A percentile compares a stretch with the other conserved stretches of the same genome.
Conservation (phyloP, 2,329 filamentous ascomycete genomes). For the Aspergillus neotritici region DNA sequence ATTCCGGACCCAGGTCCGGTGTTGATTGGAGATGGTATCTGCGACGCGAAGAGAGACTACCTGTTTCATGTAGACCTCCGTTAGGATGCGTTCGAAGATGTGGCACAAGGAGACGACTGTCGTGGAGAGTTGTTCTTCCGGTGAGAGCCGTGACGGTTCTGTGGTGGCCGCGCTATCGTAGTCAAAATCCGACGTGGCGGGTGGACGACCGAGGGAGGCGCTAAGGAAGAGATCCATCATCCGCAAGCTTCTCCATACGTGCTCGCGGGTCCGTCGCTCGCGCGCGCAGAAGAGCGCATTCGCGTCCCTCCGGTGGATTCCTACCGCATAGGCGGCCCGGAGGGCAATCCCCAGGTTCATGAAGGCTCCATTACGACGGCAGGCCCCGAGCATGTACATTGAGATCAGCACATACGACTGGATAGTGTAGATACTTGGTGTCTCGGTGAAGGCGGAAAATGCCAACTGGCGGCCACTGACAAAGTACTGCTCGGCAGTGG, state of each 20-base stretch:
- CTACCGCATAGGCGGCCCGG: slow-evolving; percentile 48
- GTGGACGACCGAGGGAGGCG: slow-evolving; percentile 47
- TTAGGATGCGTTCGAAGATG: slow-evolving; percentile 40
- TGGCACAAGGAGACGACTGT: slow-evolving; percentile 43
- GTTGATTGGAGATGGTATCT: slow-evolving; percentile 39
- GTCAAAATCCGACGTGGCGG: slow-evolving; percentile 49
- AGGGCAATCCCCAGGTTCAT: slow-evolving; percentile 50
- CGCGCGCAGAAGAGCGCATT: slow-evolving; percentile 45
- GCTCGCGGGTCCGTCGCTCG: slow-evolving; percentile 40
- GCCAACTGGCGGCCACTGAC: slow-evolving; percentile 42
- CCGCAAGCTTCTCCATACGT: slow-evolving; percentile 50
- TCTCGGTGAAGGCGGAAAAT: slow-evolving; percentile 44
- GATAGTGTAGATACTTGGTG: slow-evolving; percentile 47
- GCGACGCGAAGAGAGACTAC: slow-evolving; percentile 40
- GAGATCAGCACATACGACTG: slow-evolving; percentile 49
- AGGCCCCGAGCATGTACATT: slow-evolving; percentile 49
- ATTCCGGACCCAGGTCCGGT: slow-evolving; percentile 38
- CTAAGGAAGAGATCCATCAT: slow-evolving; percentile 50
- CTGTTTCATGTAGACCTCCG: slow-evolving; percentile 40
- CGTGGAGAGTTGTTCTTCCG: slow-evolving; percentile 42
- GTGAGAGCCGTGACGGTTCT: slow-evolving; percentile 14
- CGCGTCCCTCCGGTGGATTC: slow-evolving; percentile 48
- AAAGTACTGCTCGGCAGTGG: slow-evolving; percentile 45
- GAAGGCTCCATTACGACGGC: slow-evolving; percentile 49
- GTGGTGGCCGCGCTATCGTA: slow-evolving; percentile 31